These are phyloP conservation scores for Cymbopogon citratus DNA, from an alignment of 176 grass and related monocot species.

Conservation along the genomic window DNA sequence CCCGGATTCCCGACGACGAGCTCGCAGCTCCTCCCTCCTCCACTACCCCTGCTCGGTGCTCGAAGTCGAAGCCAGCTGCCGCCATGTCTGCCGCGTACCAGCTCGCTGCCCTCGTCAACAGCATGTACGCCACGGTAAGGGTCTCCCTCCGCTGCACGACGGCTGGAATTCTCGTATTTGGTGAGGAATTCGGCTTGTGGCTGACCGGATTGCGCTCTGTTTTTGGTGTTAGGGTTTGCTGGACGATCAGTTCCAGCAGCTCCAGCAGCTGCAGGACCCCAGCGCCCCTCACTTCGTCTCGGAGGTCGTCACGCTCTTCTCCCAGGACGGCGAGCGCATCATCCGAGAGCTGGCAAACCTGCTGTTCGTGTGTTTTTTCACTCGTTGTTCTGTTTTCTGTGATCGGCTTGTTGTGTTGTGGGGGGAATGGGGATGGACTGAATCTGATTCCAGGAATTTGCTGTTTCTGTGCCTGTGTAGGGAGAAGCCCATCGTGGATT, in stretches of 20 bases:
- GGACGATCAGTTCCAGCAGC: conserved; percentile 59
- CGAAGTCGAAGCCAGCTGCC: background rate
- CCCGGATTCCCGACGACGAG: conserved; percentile 1
- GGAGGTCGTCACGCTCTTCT: conserved; percentile 63
- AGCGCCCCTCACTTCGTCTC: conserved; percentile 44
- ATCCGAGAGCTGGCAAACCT: conserved; percentile 37
- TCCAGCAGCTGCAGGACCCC: conserved; percentile 50
- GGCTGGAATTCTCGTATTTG: background rate
- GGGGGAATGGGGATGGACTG: background rate
- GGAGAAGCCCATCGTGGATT: conserved; percentile 47
- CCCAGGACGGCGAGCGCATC: conserved; percentile 54
- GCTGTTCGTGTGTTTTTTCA: conserved; percentile 30
- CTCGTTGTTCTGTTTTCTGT: background rate
- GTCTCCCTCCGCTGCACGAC: background rate
- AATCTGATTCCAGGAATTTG: conserved; percentile 1
- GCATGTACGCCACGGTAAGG: conserved; percentile 48
- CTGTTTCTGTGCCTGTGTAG: conserved; percentile 29
- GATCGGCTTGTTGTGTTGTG: background rate
- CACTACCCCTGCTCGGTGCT: background rate
- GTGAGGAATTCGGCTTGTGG: background rate
- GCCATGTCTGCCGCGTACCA: conserved; percentile 45
- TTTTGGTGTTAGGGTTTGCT: conserved; percentile 49
- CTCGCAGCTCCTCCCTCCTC: background rate
- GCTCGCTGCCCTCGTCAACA: conserved; percentile 34
- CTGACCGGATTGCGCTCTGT: background rate